Percentiles rank a stretch among this genome's conserved stretches.
phyloP scores from a whole-genome alignment of 2,329 filamentous ascomycete genomes.

The Penicillium sp. region DNA sequence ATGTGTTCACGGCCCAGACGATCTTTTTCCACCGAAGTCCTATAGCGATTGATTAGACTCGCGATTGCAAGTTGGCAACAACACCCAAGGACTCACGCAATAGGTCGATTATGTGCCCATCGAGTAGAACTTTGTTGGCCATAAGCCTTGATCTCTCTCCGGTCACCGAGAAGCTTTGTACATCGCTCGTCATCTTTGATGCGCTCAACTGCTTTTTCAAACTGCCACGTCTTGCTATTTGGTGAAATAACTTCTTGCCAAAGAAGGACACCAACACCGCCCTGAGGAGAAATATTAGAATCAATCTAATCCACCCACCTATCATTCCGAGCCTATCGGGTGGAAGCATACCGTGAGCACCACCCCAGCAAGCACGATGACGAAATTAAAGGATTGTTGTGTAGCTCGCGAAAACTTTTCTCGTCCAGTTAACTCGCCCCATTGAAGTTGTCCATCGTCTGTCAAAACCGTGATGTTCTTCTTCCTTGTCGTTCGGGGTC shows the following conservation, averaged over 20 bases:
- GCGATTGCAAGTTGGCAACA: not conserved
- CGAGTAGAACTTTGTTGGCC: constrained; percentile 76
- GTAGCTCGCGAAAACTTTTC: constrained; percentile 82
- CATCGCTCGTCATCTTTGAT: constrained; percentile 69
- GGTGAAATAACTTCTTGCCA: constrained; percentile 78
- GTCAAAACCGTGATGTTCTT: constrained; percentile 75
- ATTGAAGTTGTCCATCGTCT: constrained; percentile 75
- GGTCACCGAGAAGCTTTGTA: constrained; percentile 66
- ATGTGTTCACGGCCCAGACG: constrained; percentile 71
- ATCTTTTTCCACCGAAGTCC: constrained; percentile 64
- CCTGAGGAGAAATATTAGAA: constrained; percentile 42
- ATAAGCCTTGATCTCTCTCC: constrained; percentile 69
- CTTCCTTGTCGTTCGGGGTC: constrained; percentile 45
- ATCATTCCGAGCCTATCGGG: too few species aligned
- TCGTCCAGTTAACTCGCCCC: constrained; percentile 65
- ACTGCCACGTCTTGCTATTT: constrained; percentile 78
- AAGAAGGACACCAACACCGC: constrained; percentile 69
- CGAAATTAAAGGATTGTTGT: constrained; percentile 85
- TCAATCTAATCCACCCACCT: not conserved
- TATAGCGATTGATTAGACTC: constrained; percentile 26
- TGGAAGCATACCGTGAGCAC: constrained; percentile 60
- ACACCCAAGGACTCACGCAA: constrained; percentile 41
- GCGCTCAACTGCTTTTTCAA: constrained; percentile 77
- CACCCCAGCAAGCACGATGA: constrained; percentile 67
- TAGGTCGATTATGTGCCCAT: constrained; percentile 62